phyloP scores from a whole-genome alignment of 495 filamentous ascomycete genomes.

The Penicillium turbatum region DNA sequence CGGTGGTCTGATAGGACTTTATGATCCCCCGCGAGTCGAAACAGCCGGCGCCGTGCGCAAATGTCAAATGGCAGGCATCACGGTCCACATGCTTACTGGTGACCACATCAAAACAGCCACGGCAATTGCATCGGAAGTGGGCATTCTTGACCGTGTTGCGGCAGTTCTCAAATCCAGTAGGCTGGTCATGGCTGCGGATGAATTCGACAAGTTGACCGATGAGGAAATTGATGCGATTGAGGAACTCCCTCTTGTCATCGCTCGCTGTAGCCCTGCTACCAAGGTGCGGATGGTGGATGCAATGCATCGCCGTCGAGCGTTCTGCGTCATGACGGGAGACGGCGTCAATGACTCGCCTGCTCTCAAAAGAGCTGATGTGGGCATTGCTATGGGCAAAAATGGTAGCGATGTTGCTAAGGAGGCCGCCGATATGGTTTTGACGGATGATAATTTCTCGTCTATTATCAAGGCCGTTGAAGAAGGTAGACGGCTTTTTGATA shows the following conservation, averaged over 20 bases:
- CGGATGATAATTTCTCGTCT: constrained; percentile 81
- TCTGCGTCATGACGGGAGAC: constrained; percentile 72
- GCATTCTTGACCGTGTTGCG: constrained; percentile 50
- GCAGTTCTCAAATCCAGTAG: constrained; percentile 47
- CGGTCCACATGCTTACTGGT: constrained; percentile 67
- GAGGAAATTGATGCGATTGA: constrained; percentile 57
- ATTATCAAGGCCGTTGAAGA: constrained; percentile 72
- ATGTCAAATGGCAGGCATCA: constrained; percentile 61
- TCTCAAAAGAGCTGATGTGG: constrained; percentile 72
- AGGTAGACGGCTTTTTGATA: constrained; percentile 70
- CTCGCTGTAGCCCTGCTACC: constrained; percentile 63
- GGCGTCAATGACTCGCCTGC: constrained; percentile 85
- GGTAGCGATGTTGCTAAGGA: constrained; percentile 91
- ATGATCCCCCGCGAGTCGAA: constrained; percentile 66
- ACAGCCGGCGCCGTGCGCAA: constrained; percentile 47
- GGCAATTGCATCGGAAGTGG: constrained; percentile 60
- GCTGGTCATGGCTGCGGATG: constrained; percentile 57
- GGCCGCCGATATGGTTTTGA: constrained; percentile 80
- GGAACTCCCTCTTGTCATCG: constrained; percentile 62
- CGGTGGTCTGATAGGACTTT: constrained; percentile 57
- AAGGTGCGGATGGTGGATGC: constrained; percentile 71
- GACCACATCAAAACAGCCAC: constrained; percentile 60
- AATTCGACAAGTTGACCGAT: constrained; percentile 60
- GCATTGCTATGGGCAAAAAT: constrained; percentile 78
- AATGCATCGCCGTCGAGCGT: constrained; percentile 59